Conservation (phyloP, 139 green algal genomes). For the Protoeuglena noctilucae region DNA sequence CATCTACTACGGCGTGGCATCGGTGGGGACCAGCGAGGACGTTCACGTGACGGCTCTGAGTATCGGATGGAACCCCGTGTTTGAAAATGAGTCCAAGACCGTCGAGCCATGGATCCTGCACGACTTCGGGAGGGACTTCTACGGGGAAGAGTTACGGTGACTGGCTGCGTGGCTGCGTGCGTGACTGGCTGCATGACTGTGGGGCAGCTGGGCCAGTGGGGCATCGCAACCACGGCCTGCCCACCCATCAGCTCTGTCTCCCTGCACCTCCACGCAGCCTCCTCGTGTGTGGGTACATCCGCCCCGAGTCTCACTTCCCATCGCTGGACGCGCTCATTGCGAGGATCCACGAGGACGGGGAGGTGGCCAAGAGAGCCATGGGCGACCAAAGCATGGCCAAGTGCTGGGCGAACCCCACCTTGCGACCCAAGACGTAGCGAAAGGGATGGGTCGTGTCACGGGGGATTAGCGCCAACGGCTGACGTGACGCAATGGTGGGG, state of each 20-base stretch:
- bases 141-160: slow-evolving; percentile 43
- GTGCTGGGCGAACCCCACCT: too few relatives aligned
- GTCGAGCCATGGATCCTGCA: slow-evolving; percentile 63
- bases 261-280: slow-evolving; percentile 15
- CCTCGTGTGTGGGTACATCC: slow-evolving; percentile 66
- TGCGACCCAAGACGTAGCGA: too few relatives aligned
- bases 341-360: slow-evolving; percentile 63
- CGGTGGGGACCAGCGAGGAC: slow-evolving; percentile 16
- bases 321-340: slow-evolving; percentile 49
- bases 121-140: slow-evolving; percentile 63
- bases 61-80: slow-evolving; percentile 79
- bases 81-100: slow-evolving; percentile 38
- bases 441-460: too few relatives aligned
- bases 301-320: slow-evolving; percentile 74
- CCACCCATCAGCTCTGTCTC: neutral
- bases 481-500: too few relatives aligned
- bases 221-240: neutral
- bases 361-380: too few relatives aligned
- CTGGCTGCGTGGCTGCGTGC: too few relatives aligned
- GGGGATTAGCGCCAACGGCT: too few relatives aligned
- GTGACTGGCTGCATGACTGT: too few relatives aligned
- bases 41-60: too few relatives aligned
- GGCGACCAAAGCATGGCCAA: too few relatives aligned
- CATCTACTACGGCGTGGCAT: slow-evolving; percentile 64
- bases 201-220: neutral